phyloP scores from a whole-genome alignment of 208 protist genomes.

The Vickermania ingenoplastis region DNA sequence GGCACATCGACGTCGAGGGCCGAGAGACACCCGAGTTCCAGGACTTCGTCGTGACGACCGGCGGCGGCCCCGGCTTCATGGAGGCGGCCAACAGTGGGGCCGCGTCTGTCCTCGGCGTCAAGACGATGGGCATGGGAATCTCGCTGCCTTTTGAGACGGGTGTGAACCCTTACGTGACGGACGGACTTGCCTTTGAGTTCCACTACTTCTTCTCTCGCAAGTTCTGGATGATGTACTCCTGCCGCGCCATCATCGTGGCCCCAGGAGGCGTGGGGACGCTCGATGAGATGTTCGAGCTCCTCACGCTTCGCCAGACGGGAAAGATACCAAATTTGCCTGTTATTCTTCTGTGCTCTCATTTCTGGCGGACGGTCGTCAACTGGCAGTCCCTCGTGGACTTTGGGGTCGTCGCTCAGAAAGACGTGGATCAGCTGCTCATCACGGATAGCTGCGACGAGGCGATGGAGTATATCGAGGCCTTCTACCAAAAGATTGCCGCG shows the following conservation, averaged over 20 bases:
- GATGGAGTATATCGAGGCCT: constrained; percentile 56
- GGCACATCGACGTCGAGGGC: constrained; percentile 19
- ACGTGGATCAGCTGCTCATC: constrained; percentile 78
- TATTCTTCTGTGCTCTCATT: constrained; percentile 75
- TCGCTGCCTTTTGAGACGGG: constrained; percentile 90
- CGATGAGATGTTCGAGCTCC: constrained; percentile 89
- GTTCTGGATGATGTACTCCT: constrained; percentile 93
- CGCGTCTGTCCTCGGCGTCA: constrained; percentile 38
- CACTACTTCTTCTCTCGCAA: constrained; percentile 95
- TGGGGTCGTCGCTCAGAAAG: constrained; percentile 78
- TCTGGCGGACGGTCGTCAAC: constrained; percentile 85
- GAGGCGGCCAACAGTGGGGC: constrained; percentile 90
- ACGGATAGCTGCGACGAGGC: constrained; percentile 81
- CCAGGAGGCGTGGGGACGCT: constrained; percentile 89
- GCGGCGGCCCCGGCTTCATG: constrained; percentile 90
- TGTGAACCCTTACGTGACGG: constrained; percentile 78
- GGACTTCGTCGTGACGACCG: constrained; percentile 83
- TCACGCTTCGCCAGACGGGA: constrained; percentile 85
- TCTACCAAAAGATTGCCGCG: constrained; percentile 32
- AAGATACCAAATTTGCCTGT: constrained; percentile 85
- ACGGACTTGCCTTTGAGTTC: constrained; percentile 88
- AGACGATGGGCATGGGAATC: constrained; percentile 91
- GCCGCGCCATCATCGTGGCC: constrained; percentile 79
- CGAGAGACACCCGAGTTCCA: constrained; percentile 14
- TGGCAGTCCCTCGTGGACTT: constrained; percentile 82